Base-by-base conservation (phyloP, 129 eudicot genomes). In the Oenanthe sinensis region DNA sequence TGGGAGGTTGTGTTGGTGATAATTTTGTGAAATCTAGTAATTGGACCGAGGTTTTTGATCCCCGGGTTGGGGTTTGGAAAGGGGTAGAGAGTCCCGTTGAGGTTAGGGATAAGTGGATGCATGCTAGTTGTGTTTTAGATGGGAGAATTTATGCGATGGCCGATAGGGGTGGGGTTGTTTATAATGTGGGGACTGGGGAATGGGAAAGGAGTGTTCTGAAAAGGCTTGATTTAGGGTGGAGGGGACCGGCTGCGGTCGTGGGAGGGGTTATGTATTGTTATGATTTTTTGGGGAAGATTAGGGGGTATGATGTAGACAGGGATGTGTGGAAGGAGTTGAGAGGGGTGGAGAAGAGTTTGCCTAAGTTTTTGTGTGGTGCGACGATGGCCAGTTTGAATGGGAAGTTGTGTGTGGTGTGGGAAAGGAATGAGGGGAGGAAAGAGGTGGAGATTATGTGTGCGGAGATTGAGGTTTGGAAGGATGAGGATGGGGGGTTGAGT, bases 81-180 rank as follows among this genome's bases (percentile, higher is more conserved):
- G 44, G 89, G 33, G 83, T 95, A 6, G 79, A 79, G 5, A 88
- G 97, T n/a, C 82, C 79, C n/a, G 81, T 89, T 73, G 98, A 90
- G 80, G 86, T 84, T 16, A 91, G 88, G 84, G 98, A 95, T 75
- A 90, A 90, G 72, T 95, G 96, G 97, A 95, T 95, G 98, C 98
- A 95, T 54, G 93, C 96, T 1, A 88, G 90, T 77, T 97, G 94
- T 30, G 91, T 95, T 52, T 71, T 95, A 5, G 88, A 82, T 14
- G 89, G 89, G 43, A 91, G 48, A 77, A 65, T 95, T 43, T 95
- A 95, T 13, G 98, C 96, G 1, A 90, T 95, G 98, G 98, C 98
- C 33, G 98, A 95, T 68, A 78, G 97, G 63, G 98, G 98, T 46
- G 98, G 98, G 16, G 94, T 95, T 62, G 96, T 91, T 22, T 91